Base-by-base conservation (phyloP, 2,329 filamentous ascomycete species). In the Aureobasidium sp. region DNA sequence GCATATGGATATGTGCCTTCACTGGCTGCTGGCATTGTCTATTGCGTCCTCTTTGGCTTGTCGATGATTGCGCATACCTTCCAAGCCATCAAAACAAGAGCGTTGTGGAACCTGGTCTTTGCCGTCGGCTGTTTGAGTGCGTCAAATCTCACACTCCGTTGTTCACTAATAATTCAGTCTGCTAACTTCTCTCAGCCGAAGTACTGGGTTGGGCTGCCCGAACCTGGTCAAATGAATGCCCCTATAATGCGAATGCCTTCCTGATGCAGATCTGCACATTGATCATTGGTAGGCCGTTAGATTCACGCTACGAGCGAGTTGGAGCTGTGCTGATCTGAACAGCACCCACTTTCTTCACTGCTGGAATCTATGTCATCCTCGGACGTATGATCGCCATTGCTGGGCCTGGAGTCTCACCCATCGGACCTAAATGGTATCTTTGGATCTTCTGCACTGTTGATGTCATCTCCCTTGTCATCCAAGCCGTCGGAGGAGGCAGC, bases 341-440 rank as follows among this genome's bases (percentile, higher is more conserved):
- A 64, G 85, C 77, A 0, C 85, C 86, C 0, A 85, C 85, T 1
- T 87, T 87, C 68, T 77, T 88, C 70, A 80, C 83, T 7, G 85
- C 83, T 0, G 82, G 79, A 1, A 79, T 88, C 42, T 89, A 88
- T 68, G 74, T 88, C 54, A 85, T 82, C 64, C 74, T 88, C 14
- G 82, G 82, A 40, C 80, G 84, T 57, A 77, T 85, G 64, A 79
- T 85, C 61, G 69, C 81, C n/a, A 76, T 77, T 53, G 82, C 84
- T 77, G 54, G 66, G 29, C 59, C 66, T 19, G 33, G 45, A 40
- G 50, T 66, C 2, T 66, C 66, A 3, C 64, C 63, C 11, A 47
- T 71, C 52, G 35, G 62, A 31, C 68, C 70, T 6, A 45, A 64
- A 14, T 66, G 75, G 73, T 70, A 68, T 59, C 64, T 61, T 24